Conservation (phyloP, 768 basidiomycete species). For the Amanita thiersii region DNA sequence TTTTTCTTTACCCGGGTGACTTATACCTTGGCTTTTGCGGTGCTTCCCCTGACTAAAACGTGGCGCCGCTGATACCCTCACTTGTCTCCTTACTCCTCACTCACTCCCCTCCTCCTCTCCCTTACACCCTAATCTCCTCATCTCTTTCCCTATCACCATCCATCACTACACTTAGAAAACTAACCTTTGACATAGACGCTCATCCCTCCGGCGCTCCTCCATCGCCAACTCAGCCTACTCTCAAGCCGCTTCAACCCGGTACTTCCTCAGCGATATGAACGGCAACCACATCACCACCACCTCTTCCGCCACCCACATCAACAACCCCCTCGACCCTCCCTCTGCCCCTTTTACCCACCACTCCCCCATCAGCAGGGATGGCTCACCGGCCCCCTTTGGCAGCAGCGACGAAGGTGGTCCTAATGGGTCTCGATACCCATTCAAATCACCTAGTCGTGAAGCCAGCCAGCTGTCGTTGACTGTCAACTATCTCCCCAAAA, state of each 20-base stretch:
- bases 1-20: too few relatives aligned
- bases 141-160: too few relatives aligned
- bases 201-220: slow-evolving; percentile 2
- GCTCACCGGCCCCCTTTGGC: not conserved
- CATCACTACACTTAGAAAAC: too few relatives aligned
- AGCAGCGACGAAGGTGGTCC: not conserved
- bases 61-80: too few relatives aligned
- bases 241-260: slow-evolving; percentile 1
- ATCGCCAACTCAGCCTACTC: not conserved
- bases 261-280: slow-evolving; percentile 1
- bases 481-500: slow-evolving; percentile 70
- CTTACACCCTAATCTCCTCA: not conserved
- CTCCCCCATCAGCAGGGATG: not conserved
- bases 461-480: slow-evolving; percentile 53
- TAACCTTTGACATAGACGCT: too few relatives aligned
- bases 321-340: not conserved
- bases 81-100: not conserved
- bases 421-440: not conserved
- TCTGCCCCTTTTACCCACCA: not conserved
- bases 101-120: not conserved
- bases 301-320: not conserved
- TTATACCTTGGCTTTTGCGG: too few relatives aligned
- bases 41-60: too few relatives aligned
- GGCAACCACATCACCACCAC: not conserved
- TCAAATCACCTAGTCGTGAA: slow-evolving; percentile 22